Percentiles rank a stretch among this genome's conserved stretches.
These are phyloP conservation scores for Tetraselmis chui DNA, from an alignment of 139 green algal genomes.

Conservation along the genomic window DNA sequence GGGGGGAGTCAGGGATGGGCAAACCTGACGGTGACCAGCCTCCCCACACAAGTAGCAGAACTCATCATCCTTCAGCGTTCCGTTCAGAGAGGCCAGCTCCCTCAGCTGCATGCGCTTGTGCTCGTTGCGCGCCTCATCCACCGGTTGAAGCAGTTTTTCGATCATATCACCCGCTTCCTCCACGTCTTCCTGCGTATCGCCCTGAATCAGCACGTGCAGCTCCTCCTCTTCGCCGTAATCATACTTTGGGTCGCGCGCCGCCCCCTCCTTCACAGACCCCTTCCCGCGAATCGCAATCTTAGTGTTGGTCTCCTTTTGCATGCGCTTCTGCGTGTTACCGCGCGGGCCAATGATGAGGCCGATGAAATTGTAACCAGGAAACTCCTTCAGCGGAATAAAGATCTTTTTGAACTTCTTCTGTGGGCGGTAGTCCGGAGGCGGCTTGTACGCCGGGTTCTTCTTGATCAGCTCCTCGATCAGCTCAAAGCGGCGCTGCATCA, in stretches of 20 bases:
- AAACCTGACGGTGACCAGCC: slow-evolving; percentile 23
- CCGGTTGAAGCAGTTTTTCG: slow-evolving; percentile 69
- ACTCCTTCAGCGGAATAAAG: slow-evolving; percentile 85
- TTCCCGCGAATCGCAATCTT: slow-evolving; percentile 92
- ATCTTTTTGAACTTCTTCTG: slow-evolving; percentile 81
- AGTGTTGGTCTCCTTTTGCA: slow-evolving; percentile 94
- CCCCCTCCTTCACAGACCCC: slow-evolving; percentile 81
- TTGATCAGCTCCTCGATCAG: slow-evolving; percentile 91
- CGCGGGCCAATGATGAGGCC: slow-evolving; percentile 98
- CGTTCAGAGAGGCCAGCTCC: slow-evolving; percentile 92
- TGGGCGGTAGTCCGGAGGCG: slow-evolving; percentile 80
- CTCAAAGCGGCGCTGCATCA: slow-evolving; percentile 50
- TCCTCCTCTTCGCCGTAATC: slow-evolving; percentile 95
- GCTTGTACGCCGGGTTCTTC: slow-evolving; percentile 71
- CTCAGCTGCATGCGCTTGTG: slow-evolving; percentile 90
- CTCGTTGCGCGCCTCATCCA: slow-evolving; percentile 85
- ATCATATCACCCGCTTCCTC: slow-evolving; percentile 69
- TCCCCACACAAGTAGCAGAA: slow-evolving; percentile 62
- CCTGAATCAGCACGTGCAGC: slow-evolving; percentile 94
- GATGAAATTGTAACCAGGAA: slow-evolving; percentile 96
- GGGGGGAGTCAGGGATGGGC: no score
- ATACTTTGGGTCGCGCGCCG: slow-evolving; percentile 66
- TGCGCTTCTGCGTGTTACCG: slow-evolving; percentile 97
- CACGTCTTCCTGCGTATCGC: slow-evolving; percentile 76
- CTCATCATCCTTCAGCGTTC: slow-evolving; percentile 63